Evolutionary conservation across 306 rosid genomes (phyloP).

Genomic region (Boehmeria nivea): DNA sequence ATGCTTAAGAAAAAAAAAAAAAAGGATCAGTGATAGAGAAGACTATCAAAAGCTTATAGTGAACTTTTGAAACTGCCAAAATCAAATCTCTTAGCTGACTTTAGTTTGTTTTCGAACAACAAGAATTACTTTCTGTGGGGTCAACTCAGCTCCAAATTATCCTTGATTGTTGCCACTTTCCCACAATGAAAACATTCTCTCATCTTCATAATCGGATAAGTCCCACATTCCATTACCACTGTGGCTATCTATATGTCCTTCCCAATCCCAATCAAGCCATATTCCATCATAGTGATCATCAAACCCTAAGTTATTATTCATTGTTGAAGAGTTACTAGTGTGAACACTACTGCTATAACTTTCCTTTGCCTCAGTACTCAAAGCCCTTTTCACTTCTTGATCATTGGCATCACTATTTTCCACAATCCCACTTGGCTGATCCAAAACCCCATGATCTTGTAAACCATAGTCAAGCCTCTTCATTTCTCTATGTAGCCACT

Average conservation of each 20-base stretch:
- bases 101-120: too few relatives aligned
- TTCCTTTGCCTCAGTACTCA: conserved; percentile 13
- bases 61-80: too few relatives aligned
- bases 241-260: conserved; percentile 28
- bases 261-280: conserved; percentile 52
- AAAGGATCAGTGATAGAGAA: too few relatives aligned
- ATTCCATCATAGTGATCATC: conserved; percentile 24
- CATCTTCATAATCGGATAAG: conserved; percentile 29
- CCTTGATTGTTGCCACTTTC: conserved; percentile 22
- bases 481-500: conserved; percentile 44
- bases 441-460: too few relatives aligned
- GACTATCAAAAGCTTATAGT: too few relatives aligned
- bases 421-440: conserved; percentile 11
- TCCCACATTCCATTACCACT: conserved; percentile 15
- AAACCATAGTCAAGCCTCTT: too few relatives aligned
- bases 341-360: too few relatives aligned
- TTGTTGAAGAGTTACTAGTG: conserved; percentile 27
- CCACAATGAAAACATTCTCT: conserved; percentile 39
- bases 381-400: conserved; percentile 19
- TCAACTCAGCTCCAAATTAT: too few relatives aligned
- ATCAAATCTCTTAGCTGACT: too few relatives aligned
- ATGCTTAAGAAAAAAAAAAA: too few relatives aligned
- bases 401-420: not conserved
- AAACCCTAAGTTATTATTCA: conserved; percentile 26
- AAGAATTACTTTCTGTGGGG: too few relatives aligned